Evolutionary conservation across 768 basidiomycete genomes (phyloP).

Genomic region (Lentinula detonsa): DNA sequence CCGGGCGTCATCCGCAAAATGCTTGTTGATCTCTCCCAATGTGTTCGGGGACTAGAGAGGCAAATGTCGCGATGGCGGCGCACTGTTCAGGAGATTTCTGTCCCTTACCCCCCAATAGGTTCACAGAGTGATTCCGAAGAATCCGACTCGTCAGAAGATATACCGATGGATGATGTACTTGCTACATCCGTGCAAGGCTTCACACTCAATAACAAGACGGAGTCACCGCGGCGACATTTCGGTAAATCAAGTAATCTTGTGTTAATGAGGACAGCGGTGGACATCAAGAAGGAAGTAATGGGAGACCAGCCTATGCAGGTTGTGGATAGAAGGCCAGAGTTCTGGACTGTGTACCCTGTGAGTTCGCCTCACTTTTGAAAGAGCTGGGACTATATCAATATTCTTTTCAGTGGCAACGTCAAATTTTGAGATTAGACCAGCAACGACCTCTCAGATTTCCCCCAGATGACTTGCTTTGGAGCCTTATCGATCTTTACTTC

Average conservation of each 20-base stretch:
- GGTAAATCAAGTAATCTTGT: constrained; percentile 39
- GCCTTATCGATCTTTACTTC: constrained; percentile 48
- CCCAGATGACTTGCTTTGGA: constrained; percentile 25
- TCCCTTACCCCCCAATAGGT: neutral
- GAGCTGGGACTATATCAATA: neutral
- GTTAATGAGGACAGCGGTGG: constrained; percentile 35
- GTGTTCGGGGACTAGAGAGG: neutral
- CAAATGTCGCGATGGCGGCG: constrained; percentile 3
- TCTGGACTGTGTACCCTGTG: constrained; percentile 14
- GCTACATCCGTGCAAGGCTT: neutral
- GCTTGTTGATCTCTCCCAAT: constrained; percentile 2
- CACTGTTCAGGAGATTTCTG: neutral
- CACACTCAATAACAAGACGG: neutral
- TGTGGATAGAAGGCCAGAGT: constrained; percentile 7
- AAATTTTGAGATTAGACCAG: neutral
- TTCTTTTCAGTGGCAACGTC: neutral
- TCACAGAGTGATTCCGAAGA: neutral
- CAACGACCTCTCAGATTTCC: constrained; percentile 21
- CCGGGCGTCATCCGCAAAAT: neutral
- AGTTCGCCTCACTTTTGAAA: constrained; percentile 19
- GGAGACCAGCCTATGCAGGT: constrained; percentile 13
- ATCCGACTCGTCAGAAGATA: neutral
- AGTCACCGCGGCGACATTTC: neutral
- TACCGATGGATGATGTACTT: neutral
- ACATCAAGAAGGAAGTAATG: constrained; percentile 32